Conservation (phyloP, 2,329 filamentous ascomycete genomes). For the Macroventuria anomochaeta region DNA sequence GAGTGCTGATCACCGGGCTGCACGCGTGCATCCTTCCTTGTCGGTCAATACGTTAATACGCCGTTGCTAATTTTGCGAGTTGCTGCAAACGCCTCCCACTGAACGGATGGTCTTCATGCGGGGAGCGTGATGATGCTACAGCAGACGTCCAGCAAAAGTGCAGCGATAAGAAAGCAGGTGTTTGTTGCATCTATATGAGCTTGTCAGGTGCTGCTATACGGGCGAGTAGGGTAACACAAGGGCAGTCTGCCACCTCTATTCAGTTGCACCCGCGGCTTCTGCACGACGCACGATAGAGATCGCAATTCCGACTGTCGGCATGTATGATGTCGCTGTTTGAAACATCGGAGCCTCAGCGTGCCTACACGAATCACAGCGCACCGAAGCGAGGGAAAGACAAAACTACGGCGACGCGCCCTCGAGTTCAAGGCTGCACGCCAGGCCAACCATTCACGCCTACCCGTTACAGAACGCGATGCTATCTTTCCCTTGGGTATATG, state of each 20-base stretch:
- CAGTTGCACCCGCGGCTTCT: constrained; percentile 21
- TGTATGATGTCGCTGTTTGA: constrained; percentile 12
- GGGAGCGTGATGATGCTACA: constrained; percentile 1
- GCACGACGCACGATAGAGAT: constrained; percentile 21
- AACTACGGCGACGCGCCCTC: constrained; percentile 26
- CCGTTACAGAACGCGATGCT: constrained; percentile 3
- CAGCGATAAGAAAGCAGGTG: constrained; percentile 15
- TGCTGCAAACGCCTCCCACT: neutral
- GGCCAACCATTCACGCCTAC: constrained; percentile 9
- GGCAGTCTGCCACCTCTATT: neutral
- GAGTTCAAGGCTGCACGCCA: constrained; percentile 1
- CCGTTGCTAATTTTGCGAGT: neutral
- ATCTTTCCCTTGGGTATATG: neutral
- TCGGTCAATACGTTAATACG: no score
- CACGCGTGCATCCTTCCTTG: no score
- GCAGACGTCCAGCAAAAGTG: constrained; percentile 1
- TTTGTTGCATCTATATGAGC: constrained; percentile 11
- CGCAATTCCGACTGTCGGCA: constrained; percentile 6
- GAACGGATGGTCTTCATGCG: constrained; percentile 5
- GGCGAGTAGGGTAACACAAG: constrained; percentile 2
- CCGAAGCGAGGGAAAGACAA: constrained; percentile 1
- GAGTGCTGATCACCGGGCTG: constrained; percentile 36
- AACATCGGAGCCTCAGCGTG: neutral
- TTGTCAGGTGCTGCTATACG: constrained; percentile 7
- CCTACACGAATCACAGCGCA: constrained; percentile 3